Percentiles rank a stretch among this genome's conserved stretches.
Conservation (phyloP, 768 basidiomycete genomes). For the Amanita jacksonii region DNA sequence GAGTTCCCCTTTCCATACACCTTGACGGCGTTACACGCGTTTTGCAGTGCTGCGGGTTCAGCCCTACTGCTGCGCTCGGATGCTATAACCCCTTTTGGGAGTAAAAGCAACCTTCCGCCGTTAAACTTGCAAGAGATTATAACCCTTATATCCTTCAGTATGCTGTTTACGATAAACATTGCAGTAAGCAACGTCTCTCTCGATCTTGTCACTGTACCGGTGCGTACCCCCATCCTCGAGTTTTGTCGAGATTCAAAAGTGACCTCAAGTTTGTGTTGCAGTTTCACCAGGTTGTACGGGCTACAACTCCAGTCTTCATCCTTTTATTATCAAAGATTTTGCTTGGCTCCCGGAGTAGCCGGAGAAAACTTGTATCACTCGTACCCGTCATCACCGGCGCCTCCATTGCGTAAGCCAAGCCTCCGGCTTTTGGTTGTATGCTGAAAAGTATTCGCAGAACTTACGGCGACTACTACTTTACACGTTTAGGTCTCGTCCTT, state of each 20-base stretch:
- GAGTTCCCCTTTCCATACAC: conserved; percentile 95
- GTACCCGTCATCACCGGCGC: conserved; percentile 89
- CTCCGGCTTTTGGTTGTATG: too few relatives aligned
- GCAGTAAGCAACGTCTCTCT: conserved; percentile 89
- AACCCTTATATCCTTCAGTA: conserved; percentile 72
- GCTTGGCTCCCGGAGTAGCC: conserved; percentile 50
- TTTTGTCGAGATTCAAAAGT: too few relatives aligned
- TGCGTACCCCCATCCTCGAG: conserved; percentile 28
- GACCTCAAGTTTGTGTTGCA: too few relatives aligned
- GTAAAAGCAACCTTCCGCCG: conserved; percentile 5
- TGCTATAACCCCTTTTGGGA: conserved; percentile 8
- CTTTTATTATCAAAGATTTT: conserved; percentile 65
- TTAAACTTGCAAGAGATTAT: conserved; percentile 46
- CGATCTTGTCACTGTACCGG: conserved; percentile 82
- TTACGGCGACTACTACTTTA: conserved; percentile 94
- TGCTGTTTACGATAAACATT: conserved; percentile 91
- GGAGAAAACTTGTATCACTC: conserved; percentile 59
- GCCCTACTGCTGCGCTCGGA: conserved; percentile 41
- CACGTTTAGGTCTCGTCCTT: conserved; percentile 71
- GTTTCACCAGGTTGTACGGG: conserved; percentile 97
- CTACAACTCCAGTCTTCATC: conserved; percentile 91
- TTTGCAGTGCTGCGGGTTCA: conserved; percentile 82
- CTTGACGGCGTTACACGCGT: conserved; percentile 84
- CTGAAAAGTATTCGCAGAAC: too few relatives aligned
- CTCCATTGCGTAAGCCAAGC: conserved; percentile 81